Evolutionary conservation across 495 filamentous ascomycete species (phyloP).

Genomic region (Aspergillus avenaceus): DNA sequence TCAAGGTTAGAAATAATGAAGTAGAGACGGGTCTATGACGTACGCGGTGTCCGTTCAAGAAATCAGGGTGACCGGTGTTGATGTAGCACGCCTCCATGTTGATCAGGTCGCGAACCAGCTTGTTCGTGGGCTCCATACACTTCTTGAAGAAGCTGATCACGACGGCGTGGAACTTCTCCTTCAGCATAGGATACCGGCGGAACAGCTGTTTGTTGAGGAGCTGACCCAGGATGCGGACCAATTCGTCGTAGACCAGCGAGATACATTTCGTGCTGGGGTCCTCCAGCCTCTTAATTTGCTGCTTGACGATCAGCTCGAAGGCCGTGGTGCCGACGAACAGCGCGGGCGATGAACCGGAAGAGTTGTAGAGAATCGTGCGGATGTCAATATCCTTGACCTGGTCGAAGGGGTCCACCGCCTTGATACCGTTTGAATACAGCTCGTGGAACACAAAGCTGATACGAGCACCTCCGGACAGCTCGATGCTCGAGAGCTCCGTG

Average conservation of each 20-base stretch:
- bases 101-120: conserved; percentile 90
- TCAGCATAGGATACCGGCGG: conserved; percentile 84
- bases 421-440: conserved; percentile 95
- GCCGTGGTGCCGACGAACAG: conserved; percentile 97
- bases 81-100: conserved; percentile 95
- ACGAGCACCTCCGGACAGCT: conserved; percentile 93
- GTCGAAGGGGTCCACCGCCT: conserved; percentile 97
- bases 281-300: conserved; percentile 95
- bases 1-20: not conserved
- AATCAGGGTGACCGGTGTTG: conserved; percentile 98
- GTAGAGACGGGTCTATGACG: conserved; percentile 15
- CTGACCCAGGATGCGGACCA: conserved; percentile 91
- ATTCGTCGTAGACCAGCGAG: conserved; percentile 93
- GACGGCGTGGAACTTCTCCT: conserved; percentile 96
- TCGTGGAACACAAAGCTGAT: conserved; percentile 99
- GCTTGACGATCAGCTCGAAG: conserved; percentile 97
- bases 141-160: conserved; percentile 97
- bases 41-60: conserved; percentile 89
- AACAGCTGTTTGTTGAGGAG: conserved; percentile 86
- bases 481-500: conserved; percentile 86
- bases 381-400: conserved; percentile 97
- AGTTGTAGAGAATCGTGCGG: conserved; percentile 94
- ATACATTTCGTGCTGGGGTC: conserved; percentile 97
- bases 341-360: conserved; percentile 92
- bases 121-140: conserved; percentile 94